These are phyloP conservation scores for Puccinia hordei DNA, from an alignment of 1,284 basidiomycete genomes.

Conservation along the genomic window DNA sequence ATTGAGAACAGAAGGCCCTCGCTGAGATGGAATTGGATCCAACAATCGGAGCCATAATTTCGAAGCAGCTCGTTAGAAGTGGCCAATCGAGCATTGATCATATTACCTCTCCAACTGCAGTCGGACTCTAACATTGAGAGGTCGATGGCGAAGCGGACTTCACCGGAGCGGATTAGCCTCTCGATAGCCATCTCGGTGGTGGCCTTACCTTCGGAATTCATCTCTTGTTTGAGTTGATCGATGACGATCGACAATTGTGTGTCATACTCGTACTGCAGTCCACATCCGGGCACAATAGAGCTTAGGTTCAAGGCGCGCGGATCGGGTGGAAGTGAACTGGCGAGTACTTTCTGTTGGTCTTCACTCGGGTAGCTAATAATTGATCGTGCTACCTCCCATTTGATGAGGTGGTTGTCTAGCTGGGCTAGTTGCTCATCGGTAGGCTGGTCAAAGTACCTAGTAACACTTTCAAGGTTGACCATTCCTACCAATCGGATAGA, in stretches of 20 bases:
- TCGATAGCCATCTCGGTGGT: not conserved
- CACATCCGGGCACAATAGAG: not conserved
- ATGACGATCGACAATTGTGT: not conserved
- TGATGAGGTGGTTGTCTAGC: constrained; percentile 30
- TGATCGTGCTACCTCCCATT: constrained; percentile 33
- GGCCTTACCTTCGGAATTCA: not conserved
- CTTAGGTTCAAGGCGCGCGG: constrained; percentile 25
- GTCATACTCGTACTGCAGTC: constrained; percentile 4
- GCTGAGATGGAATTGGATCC: constrained; percentile 16
- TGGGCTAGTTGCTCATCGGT: constrained; percentile 7
- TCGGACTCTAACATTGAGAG: not conserved
- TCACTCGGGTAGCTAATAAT: not conserved
- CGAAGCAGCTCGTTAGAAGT: constrained; percentile 21
- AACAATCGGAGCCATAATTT: constrained; percentile 47
- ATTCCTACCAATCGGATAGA: not conserved
- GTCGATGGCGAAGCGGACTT: constrained; percentile 32
- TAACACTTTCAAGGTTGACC: not conserved
- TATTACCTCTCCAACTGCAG: not conserved
- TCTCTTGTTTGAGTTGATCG: constrained; percentile 13
- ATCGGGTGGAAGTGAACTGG: constrained; percentile 14
- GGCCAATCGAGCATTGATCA: not conserved
- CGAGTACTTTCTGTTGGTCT: constrained; percentile 13
- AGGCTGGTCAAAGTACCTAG: constrained; percentile 3
- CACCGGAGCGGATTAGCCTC: constrained; percentile 2
- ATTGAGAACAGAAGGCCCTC: not conserved